These are phyloP conservation scores for Linum tenue DNA, from an alignment of 345 rosid species.

Conservation along the genomic window DNA sequence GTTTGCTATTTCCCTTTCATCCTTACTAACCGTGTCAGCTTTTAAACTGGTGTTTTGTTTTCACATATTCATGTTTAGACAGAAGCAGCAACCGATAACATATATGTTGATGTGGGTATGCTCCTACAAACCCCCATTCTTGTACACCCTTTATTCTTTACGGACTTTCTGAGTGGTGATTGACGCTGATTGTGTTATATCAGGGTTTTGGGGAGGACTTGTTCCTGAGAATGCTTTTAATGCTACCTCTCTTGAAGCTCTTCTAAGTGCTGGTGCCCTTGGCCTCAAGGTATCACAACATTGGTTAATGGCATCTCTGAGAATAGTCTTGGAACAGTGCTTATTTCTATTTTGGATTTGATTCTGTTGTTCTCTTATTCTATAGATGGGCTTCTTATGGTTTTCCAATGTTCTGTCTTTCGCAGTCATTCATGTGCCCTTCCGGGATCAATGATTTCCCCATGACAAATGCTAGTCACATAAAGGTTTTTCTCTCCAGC, in stretches of 20 bases:
- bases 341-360: too few relatives aligned
- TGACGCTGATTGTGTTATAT: conserved; percentile 5
- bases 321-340: too few relatives aligned
- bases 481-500: conserved; percentile 40
- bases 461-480: conserved; percentile 78
- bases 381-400: not conserved
- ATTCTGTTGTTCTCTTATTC: too few relatives aligned
- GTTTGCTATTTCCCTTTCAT: not conserved
- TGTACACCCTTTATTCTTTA: conserved; percentile 9
- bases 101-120: conserved; percentile 83
- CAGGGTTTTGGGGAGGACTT: conserved; percentile 98
- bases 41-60: conserved; percentile 11
- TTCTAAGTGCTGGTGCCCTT: conserved; percentile 74
- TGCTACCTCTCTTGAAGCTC: conserved; percentile 55
- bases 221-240: conserved; percentile 90
- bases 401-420: not conserved
- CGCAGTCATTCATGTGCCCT: conserved; percentile 96
- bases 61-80: conserved; percentile 30
- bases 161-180: not conserved
- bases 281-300: conserved; percentile 66
- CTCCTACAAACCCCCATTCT: conserved; percentile 15
- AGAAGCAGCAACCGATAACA: conserved; percentile 65
- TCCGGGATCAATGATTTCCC: conserved; percentile 96
- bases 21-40: not conserved
- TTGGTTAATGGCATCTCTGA: not conserved